These are phyloP conservation scores for Opeltia flavorubescens DNA, from an alignment of 495 filamentous ascomycete genomes.

Conservation along the genomic window DNA sequence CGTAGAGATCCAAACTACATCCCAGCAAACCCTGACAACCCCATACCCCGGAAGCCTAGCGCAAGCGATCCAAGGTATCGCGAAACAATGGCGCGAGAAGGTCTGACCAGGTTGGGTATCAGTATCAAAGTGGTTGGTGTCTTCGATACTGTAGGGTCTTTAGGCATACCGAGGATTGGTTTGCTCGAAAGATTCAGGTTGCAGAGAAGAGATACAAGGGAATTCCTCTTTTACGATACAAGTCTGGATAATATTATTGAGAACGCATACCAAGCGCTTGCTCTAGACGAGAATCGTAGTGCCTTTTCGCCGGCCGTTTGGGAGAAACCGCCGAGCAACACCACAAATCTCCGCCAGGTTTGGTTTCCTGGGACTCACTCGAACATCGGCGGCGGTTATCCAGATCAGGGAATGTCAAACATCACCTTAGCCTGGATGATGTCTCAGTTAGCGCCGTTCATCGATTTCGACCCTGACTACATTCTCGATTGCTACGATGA, in stretches of 20 bases:
- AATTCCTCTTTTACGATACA: constrained; percentile 21
- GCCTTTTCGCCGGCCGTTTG: constrained; percentile 42
- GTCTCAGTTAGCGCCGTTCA: constrained; percentile 19
- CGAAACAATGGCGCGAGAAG: constrained; percentile 9
- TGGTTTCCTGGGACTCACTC: constrained; percentile 45
- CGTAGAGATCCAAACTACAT: constrained; percentile 17
- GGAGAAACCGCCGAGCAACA: constrained; percentile 24
- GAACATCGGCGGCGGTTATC: constrained; percentile 35
- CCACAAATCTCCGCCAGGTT: constrained; percentile 28
- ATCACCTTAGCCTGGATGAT: constrained; percentile 38
- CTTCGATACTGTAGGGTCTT: constrained; percentile 40
- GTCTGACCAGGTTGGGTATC: constrained; percentile 8
- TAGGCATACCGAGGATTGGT: constrained; percentile 19
- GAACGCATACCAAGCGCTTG: constrained; percentile 46
- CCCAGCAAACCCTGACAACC: constrained; percentile 36
- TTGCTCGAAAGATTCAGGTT: constrained; percentile 13
- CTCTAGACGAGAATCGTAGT: constrained; percentile 39
- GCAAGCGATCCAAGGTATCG: constrained; percentile 13
- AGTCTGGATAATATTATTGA: constrained; percentile 27
- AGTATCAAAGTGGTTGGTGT: constrained; percentile 40
- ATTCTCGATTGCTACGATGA: constrained; percentile 14
- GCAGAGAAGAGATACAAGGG: constrained; percentile 12
- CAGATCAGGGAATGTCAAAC: constrained; percentile 24
- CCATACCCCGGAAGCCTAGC: constrained; percentile 42
- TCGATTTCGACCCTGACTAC: constrained; percentile 18